Conservation (phyloP, 2,329 filamentous ascomycete genomes). For the Sporothrix luriei region DNA sequence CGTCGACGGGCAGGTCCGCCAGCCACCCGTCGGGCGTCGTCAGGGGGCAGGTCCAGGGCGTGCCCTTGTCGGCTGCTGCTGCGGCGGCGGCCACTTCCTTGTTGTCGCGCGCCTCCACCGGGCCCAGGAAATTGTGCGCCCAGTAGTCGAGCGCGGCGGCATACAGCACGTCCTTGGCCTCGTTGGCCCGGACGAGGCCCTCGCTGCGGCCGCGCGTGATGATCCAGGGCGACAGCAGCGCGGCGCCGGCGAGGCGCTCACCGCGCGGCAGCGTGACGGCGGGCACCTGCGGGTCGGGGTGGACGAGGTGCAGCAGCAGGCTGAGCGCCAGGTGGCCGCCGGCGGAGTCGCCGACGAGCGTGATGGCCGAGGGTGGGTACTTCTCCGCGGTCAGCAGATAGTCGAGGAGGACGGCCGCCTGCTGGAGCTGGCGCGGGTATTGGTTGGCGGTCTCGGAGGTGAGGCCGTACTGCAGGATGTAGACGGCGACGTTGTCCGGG, state of each 20-base stretch:
- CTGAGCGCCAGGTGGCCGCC: constrained; percentile 26
- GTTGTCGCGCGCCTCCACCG: not conserved
- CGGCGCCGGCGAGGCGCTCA: constrained; percentile 21
- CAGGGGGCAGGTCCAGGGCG: constrained; percentile 24
- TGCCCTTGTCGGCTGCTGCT: not conserved
- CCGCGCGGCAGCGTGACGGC: not conserved
- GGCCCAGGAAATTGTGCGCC: constrained; percentile 20
- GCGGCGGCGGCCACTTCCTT: not conserved
- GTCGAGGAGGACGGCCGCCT: constrained; percentile 21
- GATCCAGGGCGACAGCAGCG: constrained; percentile 27
- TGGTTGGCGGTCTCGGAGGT: constrained; percentile 25
- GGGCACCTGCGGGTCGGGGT: constrained; percentile 23
- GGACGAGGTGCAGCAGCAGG: constrained; percentile 28
- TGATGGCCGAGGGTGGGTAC: constrained; percentile 15
- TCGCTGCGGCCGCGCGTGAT: constrained; percentile 6
- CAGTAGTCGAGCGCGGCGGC: constrained; percentile 22
- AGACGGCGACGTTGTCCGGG: constrained; percentile 16
- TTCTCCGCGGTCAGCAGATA: constrained; percentile 3
- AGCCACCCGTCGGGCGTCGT: constrained; percentile 20
- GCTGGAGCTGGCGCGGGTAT: constrained; percentile 29
- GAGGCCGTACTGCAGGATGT: constrained; percentile 28
- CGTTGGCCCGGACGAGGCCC: constrained; percentile 14
- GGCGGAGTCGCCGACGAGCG: constrained; percentile 26
- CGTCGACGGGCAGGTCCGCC: constrained; percentile 26
- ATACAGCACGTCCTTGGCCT: constrained; percentile 13